phyloP scores from a whole-genome alignment of 345 rosid genomes.

The Sonneratia alba region DNA sequence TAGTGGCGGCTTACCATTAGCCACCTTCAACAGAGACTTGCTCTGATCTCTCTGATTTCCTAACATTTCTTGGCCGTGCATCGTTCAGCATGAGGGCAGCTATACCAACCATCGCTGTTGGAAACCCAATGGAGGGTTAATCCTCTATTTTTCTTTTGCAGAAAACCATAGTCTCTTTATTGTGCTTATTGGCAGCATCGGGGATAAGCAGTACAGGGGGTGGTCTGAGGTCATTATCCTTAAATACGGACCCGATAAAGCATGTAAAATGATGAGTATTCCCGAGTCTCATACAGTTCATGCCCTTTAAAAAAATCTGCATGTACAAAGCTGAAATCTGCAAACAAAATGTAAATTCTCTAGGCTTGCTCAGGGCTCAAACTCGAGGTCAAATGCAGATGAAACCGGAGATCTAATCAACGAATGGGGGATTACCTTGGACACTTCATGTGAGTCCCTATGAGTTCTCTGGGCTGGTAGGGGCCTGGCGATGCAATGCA shows the following conservation, averaged over 20 bases:
- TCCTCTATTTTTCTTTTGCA: too few relatives aligned
- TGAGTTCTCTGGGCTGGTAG: neutral
- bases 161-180: too few relatives aligned
- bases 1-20: neutral
- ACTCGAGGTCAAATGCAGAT: neutral
- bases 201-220: too few relatives aligned
- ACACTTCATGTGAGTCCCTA: neutral
- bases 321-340: too few relatives aligned
- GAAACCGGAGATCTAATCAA: neutral
- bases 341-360: too few relatives aligned
- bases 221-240: too few relatives aligned
- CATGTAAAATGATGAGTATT: too few relatives aligned
- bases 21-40: neutral
- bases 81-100: neutral
- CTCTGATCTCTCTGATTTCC: neutral
- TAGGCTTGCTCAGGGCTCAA: neutral
- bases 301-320: too few relatives aligned
- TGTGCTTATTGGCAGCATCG: too few relatives aligned
- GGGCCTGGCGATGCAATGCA: slow-evolving; percentile 5
- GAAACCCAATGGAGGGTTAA: neutral
- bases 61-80: neutral
- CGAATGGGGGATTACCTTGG: neutral
- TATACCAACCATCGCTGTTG: neutral
- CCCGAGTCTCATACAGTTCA: too few relatives aligned
- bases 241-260: too few relatives aligned